Evolutionary conservation across 495 filamentous ascomycete species (phyloP), one percentile per base, ranked within the genome.

Genomic region (Penicillium turbatum): DNA sequence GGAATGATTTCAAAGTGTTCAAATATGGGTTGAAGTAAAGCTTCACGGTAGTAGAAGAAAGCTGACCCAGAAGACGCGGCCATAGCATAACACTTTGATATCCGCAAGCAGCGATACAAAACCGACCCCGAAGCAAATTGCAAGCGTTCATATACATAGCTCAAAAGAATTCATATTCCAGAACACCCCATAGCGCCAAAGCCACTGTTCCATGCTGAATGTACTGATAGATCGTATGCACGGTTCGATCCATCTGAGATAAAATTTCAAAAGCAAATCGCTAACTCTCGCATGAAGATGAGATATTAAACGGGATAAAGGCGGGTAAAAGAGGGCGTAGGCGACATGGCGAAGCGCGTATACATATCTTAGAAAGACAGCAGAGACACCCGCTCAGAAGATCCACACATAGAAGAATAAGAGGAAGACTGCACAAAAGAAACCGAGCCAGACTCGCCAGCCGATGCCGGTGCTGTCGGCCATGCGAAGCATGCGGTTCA

Each of bases 401-500:
- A 96, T 69, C 92, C 93, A 96, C 49, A 98, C 93, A 62, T 88
- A 98, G 54, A 82, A 79, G 71, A 98, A 98, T 44, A 96, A 54
- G 13, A 89, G 58, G 50, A 85, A 82, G 17, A 98, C 89, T 3
- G 83, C 84, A 30, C 78, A 72, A 62, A 98, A 95, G 71, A 98
- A 97, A 16, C 70, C 78, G 42, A 95, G 64, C 93, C 95, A 98
- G 24, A 91, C 88, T 71, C 82, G 88, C 93, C 93, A 98, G 55
- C 90, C 87, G 26, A 98, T 84, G 3, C 95, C 95, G 11, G 91
- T 95, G 61, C 84, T 76, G 72, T 96, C 85, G 5, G 93, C 95
- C 93, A 98, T 97, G 53, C 90, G 67, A 51, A 97, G 72, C 93
- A 98, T 98, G 27, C 91, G 78, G 62, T 89, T 96, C 93, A 98